Conservation (phyloP, 2,329 filamentous ascomycete genomes). For the Hysterium pulicare region DNA sequence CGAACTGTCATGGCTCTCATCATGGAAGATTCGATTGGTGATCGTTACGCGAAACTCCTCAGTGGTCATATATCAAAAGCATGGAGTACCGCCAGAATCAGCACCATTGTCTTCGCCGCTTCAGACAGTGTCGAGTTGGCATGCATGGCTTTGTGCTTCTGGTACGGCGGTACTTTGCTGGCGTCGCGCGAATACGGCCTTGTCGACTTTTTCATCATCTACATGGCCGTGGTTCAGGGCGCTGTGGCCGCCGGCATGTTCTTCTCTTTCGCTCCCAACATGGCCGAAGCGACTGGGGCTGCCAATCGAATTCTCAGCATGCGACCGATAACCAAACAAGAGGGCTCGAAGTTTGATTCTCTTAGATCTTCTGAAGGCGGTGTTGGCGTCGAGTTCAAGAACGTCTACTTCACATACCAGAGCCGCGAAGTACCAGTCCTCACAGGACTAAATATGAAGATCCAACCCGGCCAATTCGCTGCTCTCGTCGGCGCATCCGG, state of each 20-base stretch:
- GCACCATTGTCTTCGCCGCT: slow-evolving; percentile 64
- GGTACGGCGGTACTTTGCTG: slow-evolving; percentile 45
- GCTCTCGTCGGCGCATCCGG: slow-evolving; percentile 68
- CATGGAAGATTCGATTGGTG: slow-evolving; percentile 63
- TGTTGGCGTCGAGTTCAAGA: slow-evolving; percentile 72
- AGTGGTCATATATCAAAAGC: slow-evolving; percentile 57
- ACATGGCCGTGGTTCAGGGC: slow-evolving; percentile 51
- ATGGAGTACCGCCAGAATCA: slow-evolving; percentile 59
- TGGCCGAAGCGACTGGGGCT: slow-evolving; percentile 35
- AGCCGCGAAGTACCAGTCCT: slow-evolving; percentile 72
- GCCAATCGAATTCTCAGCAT: slow-evolving; percentile 37
- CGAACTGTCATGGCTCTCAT: slow-evolving; percentile 69
- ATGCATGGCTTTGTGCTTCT: slow-evolving; percentile 61
- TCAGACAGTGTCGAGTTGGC: slow-evolving; percentile 64
- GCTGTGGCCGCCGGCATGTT: slow-evolving; percentile 36
- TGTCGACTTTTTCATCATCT: slow-evolving; percentile 51
- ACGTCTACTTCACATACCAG: slow-evolving; percentile 92
- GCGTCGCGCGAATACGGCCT: slow-evolving; percentile 46
- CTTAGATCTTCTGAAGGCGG: slow-evolving; percentile 12
- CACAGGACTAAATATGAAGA: slow-evolving; percentile 44
- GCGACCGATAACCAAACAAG: slow-evolving; percentile 18
- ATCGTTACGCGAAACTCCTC: slow-evolving; percentile 60
- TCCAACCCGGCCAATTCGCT: slow-evolving; percentile 62
- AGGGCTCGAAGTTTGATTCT: slow-evolving; percentile 10
- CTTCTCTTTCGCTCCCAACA: slow-evolving; percentile 48